Evolutionary conservation across 2,329 filamentous ascomycete species (phyloP), one percentile per base, ranked within the genome.

Genomic region (Nigrograna mackinnonii): DNA sequence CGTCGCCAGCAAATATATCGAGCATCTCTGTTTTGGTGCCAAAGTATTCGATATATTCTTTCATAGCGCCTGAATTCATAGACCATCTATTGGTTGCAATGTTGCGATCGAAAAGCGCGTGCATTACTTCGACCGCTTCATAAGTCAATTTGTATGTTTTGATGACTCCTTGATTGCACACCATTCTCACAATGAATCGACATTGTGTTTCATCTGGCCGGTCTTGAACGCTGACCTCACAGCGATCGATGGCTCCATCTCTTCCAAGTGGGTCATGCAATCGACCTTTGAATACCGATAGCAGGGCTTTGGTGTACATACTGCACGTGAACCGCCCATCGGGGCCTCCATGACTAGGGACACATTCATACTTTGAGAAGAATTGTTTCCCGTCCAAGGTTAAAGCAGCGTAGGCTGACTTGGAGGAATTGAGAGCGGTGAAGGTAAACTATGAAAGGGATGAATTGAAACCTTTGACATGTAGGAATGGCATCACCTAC

Each of bases 1-100:
- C 80, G 39, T 87, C 83, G 6, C 62, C 57, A 11, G 85, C 83
- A 58, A 87, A 86, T 49, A 92, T 85, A 54, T 91, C 88, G 2
- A 92, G 78, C 52, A 91, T 85, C 64, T 92, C 88, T 22, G 89
- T 89, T 4, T 86, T 87, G 1, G 86, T 85, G 0, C 87, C 86
- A 58, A 91, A 91, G 59, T 90, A 87, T 46, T 91, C 88, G 69
- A 89, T 85, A 47, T 90, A 79, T 55, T 91, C 86, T 47, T 85
- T 81, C 38, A 92, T 69, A 0, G 85, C 85, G 44, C 82, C 77
- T 3, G 87, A 84, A 13, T 85, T 82, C 43, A 91, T 89, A 9
- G 77, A 79, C 87, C 88, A 92, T 45, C 79, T 78, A 47, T 90
- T 87, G 1, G 74, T 75, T 1, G 86, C 85, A 41, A 83, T 78